Conservation (phyloP, 1,284 basidiomycete species). For the Chalciporus sp. region DNA sequence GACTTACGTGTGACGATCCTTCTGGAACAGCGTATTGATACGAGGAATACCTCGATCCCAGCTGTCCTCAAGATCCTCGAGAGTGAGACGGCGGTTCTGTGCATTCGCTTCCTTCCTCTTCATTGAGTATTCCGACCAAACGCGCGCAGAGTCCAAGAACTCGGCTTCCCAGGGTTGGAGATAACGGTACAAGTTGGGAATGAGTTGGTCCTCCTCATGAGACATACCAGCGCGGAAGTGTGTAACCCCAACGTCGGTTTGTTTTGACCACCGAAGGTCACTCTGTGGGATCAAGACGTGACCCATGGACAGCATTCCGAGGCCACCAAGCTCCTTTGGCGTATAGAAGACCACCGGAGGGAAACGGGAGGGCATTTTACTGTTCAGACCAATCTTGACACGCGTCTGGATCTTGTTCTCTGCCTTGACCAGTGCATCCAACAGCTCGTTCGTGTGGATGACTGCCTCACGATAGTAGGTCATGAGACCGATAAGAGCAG, state of each 20-base stretch:
- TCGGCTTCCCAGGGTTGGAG: constrained; percentile 99
- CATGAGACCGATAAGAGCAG: constrained; percentile 92
- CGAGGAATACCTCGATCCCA: constrained; percentile 99
- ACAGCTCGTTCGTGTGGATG: constrained; percentile 94
- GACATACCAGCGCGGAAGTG: constrained; percentile 99
- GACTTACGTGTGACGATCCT: constrained; percentile 91
- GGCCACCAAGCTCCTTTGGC: constrained; percentile 94
- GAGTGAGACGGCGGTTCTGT: constrained; percentile 92
- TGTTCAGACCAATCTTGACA: constrained; percentile 98
- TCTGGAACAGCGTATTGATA: constrained; percentile 98
- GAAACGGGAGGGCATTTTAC: constrained; percentile 99
- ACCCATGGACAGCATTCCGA: constrained; percentile 99
- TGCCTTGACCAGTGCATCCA: constrained; percentile 93
- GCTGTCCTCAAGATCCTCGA: constrained; percentile 97
- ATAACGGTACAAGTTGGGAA: constrained; percentile 98
- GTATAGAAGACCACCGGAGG: constrained; percentile 97
- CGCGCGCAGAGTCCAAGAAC: constrained; percentile 96
- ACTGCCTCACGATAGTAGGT: constrained; percentile 99
- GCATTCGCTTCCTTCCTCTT: constrained; percentile 99
- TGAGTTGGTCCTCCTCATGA: constrained; percentile 92
- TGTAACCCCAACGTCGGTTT: constrained; percentile 94
- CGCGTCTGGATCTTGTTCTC: constrained; percentile 99
- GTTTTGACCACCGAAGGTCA: constrained; percentile 97
- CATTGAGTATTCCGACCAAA: constrained; percentile 99
- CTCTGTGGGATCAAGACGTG: constrained; percentile 98